Evolutionary conservation across 192 early-diverging fungal species (phyloP), one percentile per base, ranked within the genome.

Genomic region (Entomortierella chlamydospora): DNA sequence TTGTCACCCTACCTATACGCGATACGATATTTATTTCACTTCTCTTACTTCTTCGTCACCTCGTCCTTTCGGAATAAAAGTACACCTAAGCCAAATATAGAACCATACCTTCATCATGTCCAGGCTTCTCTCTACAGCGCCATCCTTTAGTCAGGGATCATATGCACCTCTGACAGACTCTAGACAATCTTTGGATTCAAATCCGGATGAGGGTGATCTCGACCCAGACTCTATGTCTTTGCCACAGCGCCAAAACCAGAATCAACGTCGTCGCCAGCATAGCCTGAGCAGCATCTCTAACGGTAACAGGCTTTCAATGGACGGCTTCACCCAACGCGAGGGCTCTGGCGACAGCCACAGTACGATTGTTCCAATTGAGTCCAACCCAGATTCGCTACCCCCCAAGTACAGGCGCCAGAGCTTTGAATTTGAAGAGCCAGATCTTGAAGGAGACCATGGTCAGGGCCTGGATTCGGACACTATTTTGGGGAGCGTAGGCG

Each of bases 151-250:
- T 13, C 76, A 79, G 33, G 56, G 66, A 18, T 39, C 76, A 0
- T 79, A 79, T 57, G 58, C 54, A 10, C 76, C 76, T 12, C 68
- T 79, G 8, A 20, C 41, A 31, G 57, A 66, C 43, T 61, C 57
- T 51, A 49, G 65, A 39, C 51, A 60, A 22, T 77, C 73, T 0
- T 30, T 51, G 61, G 73, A 68, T 29, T 42, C 53, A 42, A 39
- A 45, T 11, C 50, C 52, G 13, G 60, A 64, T 11, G 76, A 70
- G 17, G 76, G 70, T 31, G 76, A 79, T 29, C 68, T 70, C 57
- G 76, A 79, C 43, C 68, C 76, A 49, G 63, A 70, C 57, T 65
- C 76, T 55, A 77, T 62, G 62, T 59, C 51, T 52, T 42, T n/a
- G n/a, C n/a, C n/a, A 41, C 39, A 41, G 13, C 6, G 13, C 13